Base-by-base conservation (phyloP, 2,329 filamentous ascomycete species). In the Penicillium freii region DNA sequence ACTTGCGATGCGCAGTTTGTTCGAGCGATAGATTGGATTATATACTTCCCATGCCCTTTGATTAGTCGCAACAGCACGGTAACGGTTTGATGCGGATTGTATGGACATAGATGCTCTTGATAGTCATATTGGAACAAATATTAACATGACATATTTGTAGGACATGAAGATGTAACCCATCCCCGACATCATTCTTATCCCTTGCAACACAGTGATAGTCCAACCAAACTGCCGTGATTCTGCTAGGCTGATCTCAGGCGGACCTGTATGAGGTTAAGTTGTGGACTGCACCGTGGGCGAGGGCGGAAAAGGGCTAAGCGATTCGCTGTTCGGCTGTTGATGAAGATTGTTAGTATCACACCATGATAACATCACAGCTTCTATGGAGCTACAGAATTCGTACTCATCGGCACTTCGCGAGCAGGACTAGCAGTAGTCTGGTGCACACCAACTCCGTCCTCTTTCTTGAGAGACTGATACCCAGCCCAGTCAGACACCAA, bases 401-500 rank as follows among this genome's bases (percentile, higher is more conserved):
- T 62, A 66, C 58, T 57, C 50, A 61, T 65, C 19, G 58, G 58
- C 44, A 56, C 50, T 46, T 60, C 59, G 27, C 56, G 51, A 19
- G 44, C 49, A 45, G 55, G 29, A 25, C 17, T 34, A 44, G 47
- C 29, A 50, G 31, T 40, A 29, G 57, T 34, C 23, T 54, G 53
- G 36, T 44, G 13, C 8, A 6, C 36, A 45, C 36, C 38, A 17
- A 38, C 42, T 31, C 25, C 33, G 38, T 36, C 43, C 3, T 44
- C 15, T 8, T 27, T 27, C 34, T 61, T 62, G 54, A 62, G 51
- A 3, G 63, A 60, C 46, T 66, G 62, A 42, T 70, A 70, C 4
- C 69, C 69, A 7, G 64, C 59, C 65, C 63, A 67, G 50, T 70
- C 67, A 21, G 64, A 65, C 25, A 53, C 27, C 46, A 72, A 49